Evolutionary conservation across 2,329 filamentous ascomycete genomes (phyloP).

Genomic region (Dissoconium aciculare): DNA sequence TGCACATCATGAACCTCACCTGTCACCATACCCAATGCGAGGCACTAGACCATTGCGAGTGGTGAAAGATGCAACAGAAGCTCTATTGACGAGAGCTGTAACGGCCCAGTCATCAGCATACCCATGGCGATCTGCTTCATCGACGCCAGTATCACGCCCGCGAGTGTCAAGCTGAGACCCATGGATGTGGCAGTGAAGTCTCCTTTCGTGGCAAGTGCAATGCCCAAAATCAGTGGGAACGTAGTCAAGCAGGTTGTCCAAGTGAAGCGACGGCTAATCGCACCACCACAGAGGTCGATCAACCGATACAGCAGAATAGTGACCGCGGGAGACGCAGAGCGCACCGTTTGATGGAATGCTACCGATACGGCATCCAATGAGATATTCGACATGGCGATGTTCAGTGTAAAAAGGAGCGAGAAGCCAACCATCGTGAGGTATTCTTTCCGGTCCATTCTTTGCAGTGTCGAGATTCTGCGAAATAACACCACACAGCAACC

Average conservation of each 20-base stretch:
- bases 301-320: slow-evolving; percentile 47
- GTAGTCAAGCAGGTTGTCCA: slow-evolving; percentile 44
- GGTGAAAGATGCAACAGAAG: slow-evolving; percentile 34
- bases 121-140: slow-evolving; percentile 50
- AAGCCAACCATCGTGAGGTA: slow-evolving; percentile 43
- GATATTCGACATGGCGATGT: slow-evolving; percentile 50
- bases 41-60: slow-evolving; percentile 12
- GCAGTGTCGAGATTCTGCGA: slow-evolving; percentile 38
- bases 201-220: slow-evolving; percentile 45
- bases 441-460: slow-evolving; percentile 38
- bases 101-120: slow-evolving; percentile 47
- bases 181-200: slow-evolving; percentile 48
- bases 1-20: slow-evolving; percentile 39
- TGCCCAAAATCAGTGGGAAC: slow-evolving; percentile 45
- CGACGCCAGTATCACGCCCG: slow-evolving; percentile 26
- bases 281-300: no score
- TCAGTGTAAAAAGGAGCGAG: slow-evolving; percentile 47
- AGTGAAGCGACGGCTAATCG: slow-evolving; percentile 42
- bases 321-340: slow-evolving; percentile 47
- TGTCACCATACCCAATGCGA: no score
- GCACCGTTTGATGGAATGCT: slow-evolving; percentile 51
- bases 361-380: slow-evolving; percentile 47
- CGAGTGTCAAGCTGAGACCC: slow-evolving; percentile 28
- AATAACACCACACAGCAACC: slow-evolving; percentile 41
- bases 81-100: slow-evolving; percentile 44